Percentiles rank a stretch among this genome's conserved stretches.
Conservation (phyloP, 805 yeast species). For the Kluyveromyces starmeri region DNA sequence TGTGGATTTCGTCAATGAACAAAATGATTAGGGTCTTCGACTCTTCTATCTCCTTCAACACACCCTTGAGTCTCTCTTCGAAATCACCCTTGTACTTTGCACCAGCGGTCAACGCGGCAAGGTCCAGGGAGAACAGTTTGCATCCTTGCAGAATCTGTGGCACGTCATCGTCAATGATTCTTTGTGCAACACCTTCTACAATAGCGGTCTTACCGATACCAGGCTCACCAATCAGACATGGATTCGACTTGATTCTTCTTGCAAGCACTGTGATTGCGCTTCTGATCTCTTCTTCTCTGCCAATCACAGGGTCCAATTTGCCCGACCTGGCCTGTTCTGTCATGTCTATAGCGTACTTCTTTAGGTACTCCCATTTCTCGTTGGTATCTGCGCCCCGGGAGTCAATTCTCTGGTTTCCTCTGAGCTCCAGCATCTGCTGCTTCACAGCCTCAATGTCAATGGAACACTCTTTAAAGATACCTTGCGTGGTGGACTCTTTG, state of each 20-base stretch:
- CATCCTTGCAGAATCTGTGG: slow-evolving; percentile 80
- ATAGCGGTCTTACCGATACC: slow-evolving; percentile 99
- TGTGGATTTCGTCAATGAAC: slow-evolving; percentile 96
- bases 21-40: slow-evolving; percentile 78
- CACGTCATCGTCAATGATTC: slow-evolving; percentile 92
- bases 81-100: slow-evolving; percentile 98
- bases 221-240: slow-evolving; percentile 95
- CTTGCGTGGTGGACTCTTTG: slow-evolving; percentile 65
- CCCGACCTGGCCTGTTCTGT: slow-evolving; percentile 92
- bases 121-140: slow-evolving; percentile 76
- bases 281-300: slow-evolving; percentile 97
- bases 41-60: slow-evolving; percentile 84
- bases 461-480: slow-evolving; percentile 60
- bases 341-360: slow-evolving; percentile 87
- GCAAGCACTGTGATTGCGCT: slow-evolving; percentile 90
- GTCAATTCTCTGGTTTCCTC: slow-evolving; percentile 89
- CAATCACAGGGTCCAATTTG: slow-evolving; percentile 94
- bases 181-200: slow-evolving; percentile 97
- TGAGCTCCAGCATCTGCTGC: slow-evolving; percentile 65
- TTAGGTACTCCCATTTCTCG: slow-evolving; percentile 69
- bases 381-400: slow-evolving; percentile 91
- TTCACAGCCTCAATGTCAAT: slow-evolving; percentile 65
- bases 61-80: slow-evolving; percentile 97
- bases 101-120: slow-evolving; percentile 97
- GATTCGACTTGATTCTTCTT: slow-evolving; percentile 95